Evolutionary conservation across 306 rosid genomes (phyloP).

Genomic region (Morella rubra): DNA sequence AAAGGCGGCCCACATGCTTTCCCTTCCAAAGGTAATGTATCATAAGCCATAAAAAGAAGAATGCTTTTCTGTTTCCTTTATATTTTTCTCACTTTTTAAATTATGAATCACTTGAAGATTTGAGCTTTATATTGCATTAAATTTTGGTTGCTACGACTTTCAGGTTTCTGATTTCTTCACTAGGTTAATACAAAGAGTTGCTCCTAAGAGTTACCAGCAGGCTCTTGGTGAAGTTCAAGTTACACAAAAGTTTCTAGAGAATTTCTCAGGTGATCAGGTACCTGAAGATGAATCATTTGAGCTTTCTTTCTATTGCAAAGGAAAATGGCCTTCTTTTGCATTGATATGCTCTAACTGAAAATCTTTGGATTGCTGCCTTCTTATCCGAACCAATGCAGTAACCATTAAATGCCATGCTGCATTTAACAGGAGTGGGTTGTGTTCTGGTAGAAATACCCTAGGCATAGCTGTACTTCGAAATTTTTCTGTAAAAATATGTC

Average conservation of each 20-base stretch:
- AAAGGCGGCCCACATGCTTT: slow-evolving; percentile 87
- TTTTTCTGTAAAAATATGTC: background rate
- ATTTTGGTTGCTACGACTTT: slow-evolving; percentile 6
- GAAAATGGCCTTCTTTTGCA: background rate
- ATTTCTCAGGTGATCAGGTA: slow-evolving; percentile 97
- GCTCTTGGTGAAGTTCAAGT: slow-evolving; percentile 84
- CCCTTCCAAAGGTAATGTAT: slow-evolving; percentile 70
- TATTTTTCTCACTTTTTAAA: background rate
- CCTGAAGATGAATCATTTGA: slow-evolving; percentile 3
- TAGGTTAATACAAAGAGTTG: slow-evolving; percentile 88
- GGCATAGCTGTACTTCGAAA: slow-evolving; percentile 2
- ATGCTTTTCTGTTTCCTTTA: background rate
- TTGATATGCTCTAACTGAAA: slow-evolving; percentile 15
- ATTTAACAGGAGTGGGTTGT: background rate
- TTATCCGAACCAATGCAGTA: background rate
- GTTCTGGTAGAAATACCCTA: background rate
- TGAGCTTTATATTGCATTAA: too few species aligned
- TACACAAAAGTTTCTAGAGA: slow-evolving; percentile 78
- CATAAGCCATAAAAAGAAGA: slow-evolving; percentile 2
- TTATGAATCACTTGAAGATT: background rate
- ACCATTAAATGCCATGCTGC: slow-evolving; percentile 5
- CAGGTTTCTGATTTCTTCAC: slow-evolving; percentile 91
- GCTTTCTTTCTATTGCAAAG: slow-evolving; percentile 19
- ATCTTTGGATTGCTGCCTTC: background rate
- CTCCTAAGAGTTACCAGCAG: slow-evolving; percentile 97